Base-by-base conservation (phyloP, 164 flowering plant species). In the Houttuynia cordata region DNA sequence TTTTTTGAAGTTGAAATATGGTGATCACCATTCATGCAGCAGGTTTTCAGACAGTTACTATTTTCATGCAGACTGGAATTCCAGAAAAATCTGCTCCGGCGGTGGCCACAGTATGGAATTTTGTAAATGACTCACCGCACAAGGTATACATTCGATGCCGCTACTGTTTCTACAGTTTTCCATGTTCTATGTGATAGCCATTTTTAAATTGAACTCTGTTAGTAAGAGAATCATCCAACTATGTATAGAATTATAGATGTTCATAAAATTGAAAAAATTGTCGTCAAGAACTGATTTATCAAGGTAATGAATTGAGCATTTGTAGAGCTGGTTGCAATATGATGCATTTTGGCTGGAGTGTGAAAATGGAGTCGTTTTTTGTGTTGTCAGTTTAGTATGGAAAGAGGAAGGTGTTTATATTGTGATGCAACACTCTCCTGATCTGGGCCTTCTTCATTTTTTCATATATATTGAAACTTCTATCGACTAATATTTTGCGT, bases 21-120 rank as follows among this genome's bases (percentile, higher is more conserved):
- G 21, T 45, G 65, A 52, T 62, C 86, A 86, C 67, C 61, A 83
- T 84, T 71, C 80, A 83, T 91, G 90, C 73, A 91, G 89, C 91
- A 86, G 94, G 97, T 83, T 86, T 88, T 94, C 95, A 88, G 97
- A 85, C 86, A 85, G 89, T 90, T 94, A 80, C 86, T 88, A 82
- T 94, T 94, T 94, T 91, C 93, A 81, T 94, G 99, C 99, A 94
- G 99, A 88, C 80, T 85, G 95, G 84, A 64, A 72, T 70, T 56
- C 56, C 59, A 15, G 88, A 83, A 67, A 81, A 80, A 73, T 70
- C 85, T 53, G 73, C 67, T 58, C 71, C 72, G 21, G 67, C 74
- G 18, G 73, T 53, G 51, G 72, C 73, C 70, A 47, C 76, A 41
- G 60, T 83, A 6, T 77, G 85, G 63, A 77, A 82, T 70, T 41